Percentiles rank a stretch among this genome's conserved stretches.
Conservation (phyloP, 2,329 filamentous ascomycete genomes). For the Magnaporthales sp. region DNA sequence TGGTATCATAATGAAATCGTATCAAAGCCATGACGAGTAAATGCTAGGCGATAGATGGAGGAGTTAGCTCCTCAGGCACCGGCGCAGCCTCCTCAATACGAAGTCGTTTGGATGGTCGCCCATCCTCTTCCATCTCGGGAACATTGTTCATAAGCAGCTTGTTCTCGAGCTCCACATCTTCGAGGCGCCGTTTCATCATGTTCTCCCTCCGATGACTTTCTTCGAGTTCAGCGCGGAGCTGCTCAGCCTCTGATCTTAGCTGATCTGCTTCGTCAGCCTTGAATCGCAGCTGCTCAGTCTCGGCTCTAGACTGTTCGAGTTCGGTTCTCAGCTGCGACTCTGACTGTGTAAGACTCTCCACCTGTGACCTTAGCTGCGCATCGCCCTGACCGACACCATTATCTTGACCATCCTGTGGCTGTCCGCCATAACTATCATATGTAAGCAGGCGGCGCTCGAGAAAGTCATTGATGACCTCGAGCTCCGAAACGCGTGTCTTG, state of each 20-base stretch:
- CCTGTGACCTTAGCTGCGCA: constrained; percentile 39
- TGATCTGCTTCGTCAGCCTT: neutral
- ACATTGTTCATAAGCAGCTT: constrained; percentile 24
- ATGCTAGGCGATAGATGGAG: neutral
- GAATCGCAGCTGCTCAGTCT: constrained; percentile 8
- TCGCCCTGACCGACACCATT: constrained; percentile 60
- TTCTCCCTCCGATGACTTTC: constrained; percentile 73
- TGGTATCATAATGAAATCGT: neutral
- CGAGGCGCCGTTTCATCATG: constrained; percentile 71
- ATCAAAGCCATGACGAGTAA: neutral
- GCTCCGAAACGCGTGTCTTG: constrained; percentile 91
- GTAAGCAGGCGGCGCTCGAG: constrained; percentile 67
- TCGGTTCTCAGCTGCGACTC: constrained; percentile 49
- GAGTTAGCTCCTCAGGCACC: constrained; percentile 2
- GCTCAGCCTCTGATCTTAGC: constrained; percentile 8
- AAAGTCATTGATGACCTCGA: constrained; percentile 88
- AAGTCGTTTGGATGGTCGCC: constrained; percentile 19
- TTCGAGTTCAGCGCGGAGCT: constrained; percentile 57
- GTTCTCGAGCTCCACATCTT: constrained; percentile 61
- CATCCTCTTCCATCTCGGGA: constrained; percentile 15
- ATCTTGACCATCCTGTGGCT: constrained; percentile 55
- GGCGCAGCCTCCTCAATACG: constrained; percentile 16
- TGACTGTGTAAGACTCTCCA: constrained; percentile 46
- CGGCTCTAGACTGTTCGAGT: constrained; percentile 36
- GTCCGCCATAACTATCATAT: constrained; percentile 52